Evolutionary conservation across 2,329 filamentous ascomycete genomes (phyloP).

Genomic region (Penicillium paneum): DNA sequence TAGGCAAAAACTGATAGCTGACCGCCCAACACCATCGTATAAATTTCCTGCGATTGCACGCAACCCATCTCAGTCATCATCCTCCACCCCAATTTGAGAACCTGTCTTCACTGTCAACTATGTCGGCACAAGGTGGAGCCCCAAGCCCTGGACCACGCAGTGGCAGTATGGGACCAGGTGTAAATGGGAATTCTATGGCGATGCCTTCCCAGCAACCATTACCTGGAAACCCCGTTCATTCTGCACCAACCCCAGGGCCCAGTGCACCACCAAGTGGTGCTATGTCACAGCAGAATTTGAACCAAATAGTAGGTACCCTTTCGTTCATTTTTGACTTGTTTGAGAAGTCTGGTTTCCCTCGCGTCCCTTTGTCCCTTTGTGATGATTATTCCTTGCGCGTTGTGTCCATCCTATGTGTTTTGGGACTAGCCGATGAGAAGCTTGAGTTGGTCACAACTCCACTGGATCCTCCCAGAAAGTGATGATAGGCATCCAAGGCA

Average conservation of each 20-base stretch:
- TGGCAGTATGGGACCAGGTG: constrained; percentile 47
- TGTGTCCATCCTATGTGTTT: background rate
- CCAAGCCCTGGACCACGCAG: constrained; percentile 50
- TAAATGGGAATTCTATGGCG: constrained; percentile 36
- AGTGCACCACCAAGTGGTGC: constrained; percentile 35
- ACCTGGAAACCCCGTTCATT: constrained; percentile 47
- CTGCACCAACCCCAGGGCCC: constrained; percentile 41
- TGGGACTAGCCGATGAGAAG: background rate
- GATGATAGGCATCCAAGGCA: background rate
- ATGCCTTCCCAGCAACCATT: constrained; percentile 50
- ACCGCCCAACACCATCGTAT: background rate
- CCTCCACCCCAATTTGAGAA: background rate
- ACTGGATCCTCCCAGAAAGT: background rate
- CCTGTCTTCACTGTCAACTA: constrained; percentile 15
- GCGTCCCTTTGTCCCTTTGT: background rate
- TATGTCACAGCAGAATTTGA: constrained; percentile 84
- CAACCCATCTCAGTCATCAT: background rate
- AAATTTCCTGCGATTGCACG: background rate
- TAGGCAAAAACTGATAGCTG: background rate
- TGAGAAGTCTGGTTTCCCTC: background rate
- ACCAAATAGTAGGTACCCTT: constrained; percentile 77
- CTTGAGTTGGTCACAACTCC: background rate
- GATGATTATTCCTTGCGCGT: background rate
- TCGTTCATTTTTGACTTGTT: background rate
- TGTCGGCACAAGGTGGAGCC: constrained; percentile 47